Evolutionary conservation across 257 asterid species (phyloP).

Genomic region (Solanum appendiculatum): DNA sequence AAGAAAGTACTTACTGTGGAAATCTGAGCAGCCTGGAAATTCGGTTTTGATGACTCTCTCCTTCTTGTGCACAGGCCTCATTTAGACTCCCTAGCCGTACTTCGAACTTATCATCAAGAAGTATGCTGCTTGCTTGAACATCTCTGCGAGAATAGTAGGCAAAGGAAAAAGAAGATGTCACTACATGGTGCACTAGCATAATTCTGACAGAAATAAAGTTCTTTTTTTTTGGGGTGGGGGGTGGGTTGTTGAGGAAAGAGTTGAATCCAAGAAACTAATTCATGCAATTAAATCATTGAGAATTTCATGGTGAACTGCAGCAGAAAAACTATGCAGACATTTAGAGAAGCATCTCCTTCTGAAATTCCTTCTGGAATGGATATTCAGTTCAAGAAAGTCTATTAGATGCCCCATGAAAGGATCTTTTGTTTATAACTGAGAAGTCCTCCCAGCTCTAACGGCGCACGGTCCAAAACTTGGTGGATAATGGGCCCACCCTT

Average conservation of each 20-base stretch:
- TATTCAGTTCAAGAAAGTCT: neutral
- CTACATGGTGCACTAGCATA: neutral
- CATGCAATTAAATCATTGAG: neutral
- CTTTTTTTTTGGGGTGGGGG: neutral
- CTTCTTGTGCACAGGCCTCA: conserved; percentile 83
- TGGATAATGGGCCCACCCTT: neutral
- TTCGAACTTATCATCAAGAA: conserved; percentile 93
- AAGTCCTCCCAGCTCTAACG: neutral
- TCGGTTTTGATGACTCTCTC: conserved; percentile 57
- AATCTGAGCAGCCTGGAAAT: conserved; percentile 66
- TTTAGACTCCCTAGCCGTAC: conserved; percentile 92
- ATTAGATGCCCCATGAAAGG: neutral
- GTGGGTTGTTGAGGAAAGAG: too few species aligned
- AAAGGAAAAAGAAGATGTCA: conserved; percentile 1
- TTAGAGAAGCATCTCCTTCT: neutral
- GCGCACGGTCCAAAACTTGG: neutral
- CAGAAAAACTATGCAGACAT: neutral
- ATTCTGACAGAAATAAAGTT: neutral
- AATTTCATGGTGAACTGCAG: neutral
- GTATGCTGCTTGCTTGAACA: conserved; percentile 94
- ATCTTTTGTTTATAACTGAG: neutral
- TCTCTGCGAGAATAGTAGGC: conserved; percentile 42
- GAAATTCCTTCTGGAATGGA: neutral
- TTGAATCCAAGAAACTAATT: neutral
- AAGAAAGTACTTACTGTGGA: conserved; percentile 60